Evolutionary conservation across 257 asterid species (phyloP), one percentile per base, ranked within the genome.

Genomic region (Lycium ferocissimum): DNA sequence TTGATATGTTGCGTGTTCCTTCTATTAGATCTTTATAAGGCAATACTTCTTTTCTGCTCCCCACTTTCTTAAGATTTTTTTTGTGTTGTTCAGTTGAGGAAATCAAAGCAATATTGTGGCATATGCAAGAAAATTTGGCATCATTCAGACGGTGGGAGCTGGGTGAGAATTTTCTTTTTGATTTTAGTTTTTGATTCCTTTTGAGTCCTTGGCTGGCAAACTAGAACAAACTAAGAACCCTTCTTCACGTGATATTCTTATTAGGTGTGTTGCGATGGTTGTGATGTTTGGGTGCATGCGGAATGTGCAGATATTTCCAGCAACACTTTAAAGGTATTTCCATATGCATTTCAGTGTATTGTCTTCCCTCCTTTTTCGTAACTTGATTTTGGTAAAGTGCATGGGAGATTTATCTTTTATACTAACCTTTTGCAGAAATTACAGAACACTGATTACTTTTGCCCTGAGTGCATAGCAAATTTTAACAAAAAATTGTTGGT

Each of bases 221-320:
- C 49, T 67, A 73, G 79, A 51, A 26, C 1, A 51, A 59, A 18
- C 38, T 81, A 40, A 63, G 61, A 51, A 47, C 80, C 45, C 18
- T 20, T 13, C 56, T 18, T 80, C 54, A 47, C 47, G 35, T 22
- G 61, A 20, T 47, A 73, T 73, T 73, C 20, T 20, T 67, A 6
- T 67, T 88, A 97, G 99, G 94, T 97, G 75, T 93, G 97, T 79
- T 97, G 99, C 2, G 98, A 95, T 89, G 90, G 94, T 62, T 97
- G 99, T 87, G 90, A 95, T 90, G 96, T 95, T 84, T 97, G 99
- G 98, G 97, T 95, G 84, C 98, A 97, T 90, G 97, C 96, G 80
- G 97, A 97, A 79, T 97, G 99, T 85, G 95, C 98, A 84, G 87
- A 89, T 80, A 85, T 93, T 82, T 89, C 98, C 80, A 56, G 88